These are phyloP conservation scores for Raphanus sativus DNA, from an alignment of 345 rosid species.

Conservation along the genomic window DNA sequence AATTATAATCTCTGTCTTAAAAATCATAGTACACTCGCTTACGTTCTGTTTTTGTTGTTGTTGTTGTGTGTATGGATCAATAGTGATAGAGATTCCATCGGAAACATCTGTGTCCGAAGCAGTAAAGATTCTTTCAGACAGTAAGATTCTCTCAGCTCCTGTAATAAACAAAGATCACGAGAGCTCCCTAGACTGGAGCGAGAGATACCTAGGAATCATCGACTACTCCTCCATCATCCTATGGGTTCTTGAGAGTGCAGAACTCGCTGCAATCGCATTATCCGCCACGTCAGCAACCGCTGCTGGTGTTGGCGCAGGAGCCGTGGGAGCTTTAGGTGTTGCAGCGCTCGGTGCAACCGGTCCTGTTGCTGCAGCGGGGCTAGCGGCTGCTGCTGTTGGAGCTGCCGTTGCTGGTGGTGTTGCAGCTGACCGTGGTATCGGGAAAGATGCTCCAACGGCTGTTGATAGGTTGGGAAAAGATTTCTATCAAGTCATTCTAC, in stretches of 20 bases:
- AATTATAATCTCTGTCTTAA: background rate
- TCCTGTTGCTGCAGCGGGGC: slow-evolving; percentile 69
- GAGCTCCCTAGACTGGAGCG: slow-evolving; percentile 60
- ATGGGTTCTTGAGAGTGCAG: slow-evolving; percentile 85
- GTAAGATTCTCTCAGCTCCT: slow-evolving; percentile 82
- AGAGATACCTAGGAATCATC: slow-evolving; percentile 72
- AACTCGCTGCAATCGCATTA: slow-evolving; percentile 68
- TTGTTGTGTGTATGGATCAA: background rate
- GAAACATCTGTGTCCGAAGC: slow-evolving; percentile 64
- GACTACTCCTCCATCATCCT: slow-evolving; percentile 77
- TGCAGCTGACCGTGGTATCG: slow-evolving; percentile 61
- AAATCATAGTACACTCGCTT: background rate
- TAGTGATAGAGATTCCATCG: slow-evolving; percentile 79
- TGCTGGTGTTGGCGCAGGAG: slow-evolving; percentile 78
- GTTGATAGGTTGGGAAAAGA: slow-evolving; percentile 70
- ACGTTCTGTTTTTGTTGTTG: background rate
- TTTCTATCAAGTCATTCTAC: slow-evolving; percentile 69
- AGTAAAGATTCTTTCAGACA: slow-evolving; percentile 65
- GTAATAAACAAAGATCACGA: slow-evolving; percentile 58
- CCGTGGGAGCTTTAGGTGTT: slow-evolving; percentile 77
- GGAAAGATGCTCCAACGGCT: slow-evolving; percentile 71
- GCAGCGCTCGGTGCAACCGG: slow-evolving; percentile 68
- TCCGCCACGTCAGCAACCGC: slow-evolving; percentile 71
- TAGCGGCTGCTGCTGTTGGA: slow-evolving; percentile 75
- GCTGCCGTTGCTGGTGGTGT: slow-evolving; percentile 81